Evolutionary conservation across 2,329 filamentous ascomycete species (phyloP).

Genomic region (Tolypocladium ovalisporum): DNA sequence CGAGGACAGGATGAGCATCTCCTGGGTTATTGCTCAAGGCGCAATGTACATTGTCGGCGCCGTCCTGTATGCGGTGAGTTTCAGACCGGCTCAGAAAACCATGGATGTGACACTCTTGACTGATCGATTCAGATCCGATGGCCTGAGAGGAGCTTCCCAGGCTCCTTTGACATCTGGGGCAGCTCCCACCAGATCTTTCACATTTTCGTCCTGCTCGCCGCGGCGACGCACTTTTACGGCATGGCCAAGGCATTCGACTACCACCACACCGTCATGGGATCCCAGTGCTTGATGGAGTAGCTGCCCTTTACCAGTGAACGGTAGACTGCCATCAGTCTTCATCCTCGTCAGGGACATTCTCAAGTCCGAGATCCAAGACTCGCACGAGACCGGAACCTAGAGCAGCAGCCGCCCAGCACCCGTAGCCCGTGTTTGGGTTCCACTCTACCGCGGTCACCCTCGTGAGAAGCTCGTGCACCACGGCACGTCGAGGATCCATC

Average conservation of each 20-base stretch:
- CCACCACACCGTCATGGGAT: conserved; percentile 54
- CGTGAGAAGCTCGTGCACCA: conserved; percentile 51
- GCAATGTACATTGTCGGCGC: conserved; percentile 79
- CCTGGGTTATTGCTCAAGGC: conserved; percentile 72
- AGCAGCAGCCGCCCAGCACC: conserved; percentile 56
- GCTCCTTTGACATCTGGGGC: conserved; percentile 80
- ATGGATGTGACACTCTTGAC: background rate
- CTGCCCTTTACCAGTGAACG: conserved; percentile 1
- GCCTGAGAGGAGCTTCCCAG: conserved; percentile 71
- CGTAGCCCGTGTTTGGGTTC: conserved; percentile 57
- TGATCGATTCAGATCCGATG: conserved; percentile 49
- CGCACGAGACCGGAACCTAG: conserved; percentile 57
- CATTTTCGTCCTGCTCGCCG: conserved; percentile 74
- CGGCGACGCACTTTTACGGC: conserved; percentile 68
- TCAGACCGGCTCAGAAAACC: background rate
- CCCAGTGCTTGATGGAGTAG: conserved; percentile 29
- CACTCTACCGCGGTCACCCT: conserved; percentile 52
- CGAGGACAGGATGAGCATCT: conserved; percentile 64
- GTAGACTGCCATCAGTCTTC: conserved; percentile 1
- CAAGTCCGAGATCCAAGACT: conserved; percentile 53
- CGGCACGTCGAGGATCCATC: conserved; percentile 28
- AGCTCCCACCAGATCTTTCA: conserved; percentile 97
- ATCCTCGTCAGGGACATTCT: conserved; percentile 11
- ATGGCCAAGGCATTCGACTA: conserved; percentile 79
- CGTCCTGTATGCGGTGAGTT: conserved; percentile 67